phyloP scores from a whole-genome alignment of 1,284 basidiomycete species.

The Ustilago lituana region DNA sequence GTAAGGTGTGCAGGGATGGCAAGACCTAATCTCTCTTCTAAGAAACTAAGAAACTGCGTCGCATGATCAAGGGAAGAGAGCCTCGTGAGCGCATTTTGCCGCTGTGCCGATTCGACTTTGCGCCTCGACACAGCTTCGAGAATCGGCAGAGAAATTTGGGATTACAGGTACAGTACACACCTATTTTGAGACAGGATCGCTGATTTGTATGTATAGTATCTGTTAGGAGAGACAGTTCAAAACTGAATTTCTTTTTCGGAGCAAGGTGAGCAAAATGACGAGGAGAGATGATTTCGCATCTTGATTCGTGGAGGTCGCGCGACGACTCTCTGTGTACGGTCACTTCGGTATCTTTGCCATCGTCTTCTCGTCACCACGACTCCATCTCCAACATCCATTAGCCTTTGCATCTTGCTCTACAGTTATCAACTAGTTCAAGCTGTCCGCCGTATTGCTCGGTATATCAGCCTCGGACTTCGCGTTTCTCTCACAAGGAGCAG shows the following conservation, averaged over 20 bases:
- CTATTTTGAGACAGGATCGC: no score
- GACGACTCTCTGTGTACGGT: neutral
- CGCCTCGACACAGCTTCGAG: neutral
- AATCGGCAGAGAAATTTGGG: slow-evolving; percentile 6
- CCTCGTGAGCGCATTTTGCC: neutral
- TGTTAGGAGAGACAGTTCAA: no score
- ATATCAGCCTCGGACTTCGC: slow-evolving; percentile 31
- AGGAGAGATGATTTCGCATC: no score
- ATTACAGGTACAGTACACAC: no score
- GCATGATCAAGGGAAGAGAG: neutral
- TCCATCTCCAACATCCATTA: neutral
- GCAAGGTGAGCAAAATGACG: neutral
- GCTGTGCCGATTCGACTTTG: slow-evolving; percentile 1
- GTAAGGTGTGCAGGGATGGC: no score
- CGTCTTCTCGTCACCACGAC: neutral
- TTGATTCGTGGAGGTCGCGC: slow-evolving; percentile 9
- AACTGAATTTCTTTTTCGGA: slow-evolving; percentile 3
- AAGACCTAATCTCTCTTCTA: no score
- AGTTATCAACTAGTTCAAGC: slow-evolving; percentile 13
- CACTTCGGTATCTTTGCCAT: neutral
- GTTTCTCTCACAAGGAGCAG: slow-evolving; percentile 31
- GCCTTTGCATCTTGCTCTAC: neutral
- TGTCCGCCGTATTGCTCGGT: slow-evolving; percentile 24
- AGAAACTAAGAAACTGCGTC: no score
- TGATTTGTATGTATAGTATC: no score